phyloP scores from a whole-genome alignment of 2,329 filamentous ascomycete species.

The Fusarium torreyae region DNA sequence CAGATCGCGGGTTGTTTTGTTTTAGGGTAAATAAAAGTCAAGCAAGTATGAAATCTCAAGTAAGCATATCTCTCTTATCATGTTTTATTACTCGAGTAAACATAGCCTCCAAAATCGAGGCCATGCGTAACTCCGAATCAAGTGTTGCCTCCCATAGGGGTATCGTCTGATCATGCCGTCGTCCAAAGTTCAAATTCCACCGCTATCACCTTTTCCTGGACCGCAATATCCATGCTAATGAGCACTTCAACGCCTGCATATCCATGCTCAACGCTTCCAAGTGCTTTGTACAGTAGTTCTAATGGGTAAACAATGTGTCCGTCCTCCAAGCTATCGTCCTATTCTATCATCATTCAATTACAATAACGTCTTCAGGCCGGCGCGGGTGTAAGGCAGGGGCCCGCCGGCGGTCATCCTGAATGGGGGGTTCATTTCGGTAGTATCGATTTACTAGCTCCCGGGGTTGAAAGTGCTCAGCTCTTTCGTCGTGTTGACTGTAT shows the following conservation, averaged over 20 bases:
- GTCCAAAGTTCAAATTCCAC: conserved; percentile 26
- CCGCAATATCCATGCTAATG: conserved; percentile 23
- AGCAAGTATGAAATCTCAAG: conserved; percentile 17
- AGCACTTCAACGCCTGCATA: conserved; percentile 34
- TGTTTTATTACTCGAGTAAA: background rate
- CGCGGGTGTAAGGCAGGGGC: conserved; percentile 41
- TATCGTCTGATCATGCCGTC: conserved; percentile 45
- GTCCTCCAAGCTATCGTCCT: background rate
- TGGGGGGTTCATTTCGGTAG: conserved; percentile 31
- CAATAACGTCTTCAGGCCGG: conserved; percentile 51
- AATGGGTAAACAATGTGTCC: conserved; percentile 1
- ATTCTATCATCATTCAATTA: conserved; percentile 50
- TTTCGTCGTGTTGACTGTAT: conserved; percentile 35
- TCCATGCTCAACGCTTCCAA: conserved; percentile 6
- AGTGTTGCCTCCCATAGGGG: conserved; percentile 38
- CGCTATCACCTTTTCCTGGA: conserved; percentile 19
- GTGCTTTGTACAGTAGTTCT: conserved; percentile 6
- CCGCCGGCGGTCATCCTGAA: conserved; percentile 31
- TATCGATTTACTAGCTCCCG: conserved; percentile 38
- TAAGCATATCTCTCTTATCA: background rate
- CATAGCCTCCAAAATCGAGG: background rate
- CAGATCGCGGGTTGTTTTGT: conserved; percentile 37
- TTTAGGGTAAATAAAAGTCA: conserved; percentile 41
- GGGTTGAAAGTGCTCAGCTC: conserved; percentile 14
- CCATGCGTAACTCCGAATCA: conserved; percentile 6